Conservation (phyloP, 1,284 basidiomycete species). For the Puccinia hordei region DNA sequence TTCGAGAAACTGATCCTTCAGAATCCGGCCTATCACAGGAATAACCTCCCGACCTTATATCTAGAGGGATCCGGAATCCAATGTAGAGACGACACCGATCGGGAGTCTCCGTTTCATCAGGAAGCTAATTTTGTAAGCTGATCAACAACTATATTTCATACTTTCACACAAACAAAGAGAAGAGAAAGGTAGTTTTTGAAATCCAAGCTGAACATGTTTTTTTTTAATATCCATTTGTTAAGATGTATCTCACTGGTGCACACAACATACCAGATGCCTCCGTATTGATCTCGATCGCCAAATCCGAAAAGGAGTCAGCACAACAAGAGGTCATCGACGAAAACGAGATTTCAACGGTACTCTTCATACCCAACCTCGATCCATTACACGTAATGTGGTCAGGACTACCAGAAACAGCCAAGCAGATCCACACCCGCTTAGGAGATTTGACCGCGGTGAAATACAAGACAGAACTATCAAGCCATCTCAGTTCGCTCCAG, state of each 20-base stretch:
- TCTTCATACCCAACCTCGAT: conserved; percentile 29
- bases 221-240: neutral
- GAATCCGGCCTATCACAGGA: neutral
- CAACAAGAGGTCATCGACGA: conserved; percentile 4
- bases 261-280: conserved; percentile 27
- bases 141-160: neutral
- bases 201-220: neutral
- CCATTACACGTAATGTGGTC: conserved; percentile 40
- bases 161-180: neutral
- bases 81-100: conserved; percentile 42
- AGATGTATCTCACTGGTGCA: conserved; percentile 45
- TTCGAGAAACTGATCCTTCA: conserved; percentile 30
- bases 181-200: neutral
- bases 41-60: conserved; percentile 19
- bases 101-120: conserved; percentile 41
- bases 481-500: neutral
- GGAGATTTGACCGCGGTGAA: conserved; percentile 16
- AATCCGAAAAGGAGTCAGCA: neutral
- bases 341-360: conserved; percentile 7
- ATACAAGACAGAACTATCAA: neutral
- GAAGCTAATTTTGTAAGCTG: conserved; percentile 40
- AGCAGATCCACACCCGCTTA: neutral
- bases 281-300: neutral
- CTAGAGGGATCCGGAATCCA: conserved; percentile 1
- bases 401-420: conserved; percentile 7